A percentile compares a stretch with the other conserved stretches of the same genome.
Conservation (phyloP, 306 rosid species). For the Cucurbita maxima region DNA sequence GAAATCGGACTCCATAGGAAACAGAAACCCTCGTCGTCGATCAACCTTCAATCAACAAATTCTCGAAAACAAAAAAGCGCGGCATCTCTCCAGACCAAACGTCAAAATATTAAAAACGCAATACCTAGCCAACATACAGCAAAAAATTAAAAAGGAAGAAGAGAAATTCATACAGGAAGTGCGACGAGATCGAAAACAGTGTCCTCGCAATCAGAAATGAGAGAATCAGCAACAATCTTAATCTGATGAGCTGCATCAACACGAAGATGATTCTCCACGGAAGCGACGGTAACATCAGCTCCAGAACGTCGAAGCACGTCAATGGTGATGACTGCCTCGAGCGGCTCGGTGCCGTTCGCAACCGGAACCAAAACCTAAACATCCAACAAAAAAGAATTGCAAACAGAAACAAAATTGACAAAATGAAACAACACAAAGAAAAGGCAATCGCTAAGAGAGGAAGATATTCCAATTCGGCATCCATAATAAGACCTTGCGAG, state of each 20-base stretch:
- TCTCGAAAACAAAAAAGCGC: background rate
- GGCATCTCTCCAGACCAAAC: background rate
- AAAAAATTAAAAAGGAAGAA: background rate
- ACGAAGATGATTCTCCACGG: constrained; percentile 41
- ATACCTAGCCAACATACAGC: background rate
- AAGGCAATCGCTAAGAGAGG: background rate
- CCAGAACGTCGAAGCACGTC: constrained; percentile 90
- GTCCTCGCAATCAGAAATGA: constrained; percentile 37
- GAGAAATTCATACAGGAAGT: constrained; percentile 39
- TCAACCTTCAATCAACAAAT: background rate
- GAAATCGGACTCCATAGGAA: background rate
- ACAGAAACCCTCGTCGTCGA: background rate
- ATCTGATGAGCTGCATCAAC: constrained; percentile 60
- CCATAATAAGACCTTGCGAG: constrained; percentile 1
- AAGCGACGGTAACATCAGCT: constrained; percentile 77
- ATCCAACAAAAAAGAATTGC: background rate
- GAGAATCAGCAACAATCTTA: constrained; percentile 63
- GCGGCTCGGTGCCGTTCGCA: constrained; percentile 82
- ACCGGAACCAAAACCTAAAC: constrained; percentile 64
- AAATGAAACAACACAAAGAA: background rate
- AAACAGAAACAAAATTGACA: background rate
- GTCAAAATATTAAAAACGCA: background rate
- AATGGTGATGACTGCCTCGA: constrained; percentile 70
- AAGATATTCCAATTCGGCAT: background rate
- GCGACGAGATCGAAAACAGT: constrained; percentile 60